Base-by-base conservation (phyloP, 371 early-diverging fungal genomes). In the Lichtheimia ornata region DNA sequence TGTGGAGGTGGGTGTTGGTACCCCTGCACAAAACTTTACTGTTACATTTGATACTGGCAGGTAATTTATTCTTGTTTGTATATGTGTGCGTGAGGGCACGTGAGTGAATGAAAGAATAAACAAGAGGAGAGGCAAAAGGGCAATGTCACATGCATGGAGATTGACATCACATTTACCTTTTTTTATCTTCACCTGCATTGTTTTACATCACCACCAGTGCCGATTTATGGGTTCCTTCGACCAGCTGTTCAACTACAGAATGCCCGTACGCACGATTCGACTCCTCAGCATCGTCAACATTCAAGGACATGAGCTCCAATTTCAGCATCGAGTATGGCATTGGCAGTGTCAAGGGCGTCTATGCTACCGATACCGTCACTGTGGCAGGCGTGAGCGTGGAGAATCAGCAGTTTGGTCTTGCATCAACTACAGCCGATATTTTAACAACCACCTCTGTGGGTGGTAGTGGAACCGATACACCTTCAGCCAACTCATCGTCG, bases 11-110 rank as follows among this genome's bases (percentile, higher is more conserved):
- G 62, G 66, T 56, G 61, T 79, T 35, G 79, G 79, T 15, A 69
- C 76, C 3, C 79, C 79, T 18, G 50, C 67, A 17, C 79, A 79
- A 44, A 67, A 63, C 14, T 79, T 79, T 41, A 64, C 71, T 7
- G 76, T 79, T 2, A 70, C 74, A 50, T 45, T 79, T 6, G 79
- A 79, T 49, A 79, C 81, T 50, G 81, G 81, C 65, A 81, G 81
- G 81, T 73, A 72, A 53, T 44, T 12, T n/a, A 56, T 58, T 35
- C 28, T 45, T 28, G 47, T 44, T 40, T 24, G 25, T 40, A 58
- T 45, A 22, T 22, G 28, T 28, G 28, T 35, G 35, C 9, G 6
- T 35, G 35, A 2, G 35, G 35, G 9, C 35, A 35, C 35, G 35
- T 35, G 35, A 35, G 35, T 28, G 35, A 58, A 49, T 25, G 24